phyloP scores from a whole-genome alignment of 164 flowering plant species.

The Magnolia officinalis region DNA sequence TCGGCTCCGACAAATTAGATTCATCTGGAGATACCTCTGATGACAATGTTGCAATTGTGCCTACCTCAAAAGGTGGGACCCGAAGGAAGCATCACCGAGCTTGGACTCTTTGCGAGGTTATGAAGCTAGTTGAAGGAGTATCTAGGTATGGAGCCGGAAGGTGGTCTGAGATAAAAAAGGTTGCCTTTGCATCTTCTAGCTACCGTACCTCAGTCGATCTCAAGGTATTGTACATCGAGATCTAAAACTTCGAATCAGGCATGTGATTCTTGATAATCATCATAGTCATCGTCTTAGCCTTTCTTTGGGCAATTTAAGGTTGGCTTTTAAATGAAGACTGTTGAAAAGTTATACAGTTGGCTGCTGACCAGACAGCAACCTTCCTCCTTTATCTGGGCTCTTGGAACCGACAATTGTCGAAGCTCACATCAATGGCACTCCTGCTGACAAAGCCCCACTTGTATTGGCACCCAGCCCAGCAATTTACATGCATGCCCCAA shows the following conservation, averaged over 20 bases:
- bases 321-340: neutral
- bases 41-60: constrained; percentile 39
- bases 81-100: constrained; percentile 96
- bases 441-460: neutral
- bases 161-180: constrained; percentile 94
- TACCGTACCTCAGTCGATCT: constrained; percentile 96
- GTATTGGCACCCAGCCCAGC: neutral
- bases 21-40: constrained; percentile 39
- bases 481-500: neutral
- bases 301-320: neutral
- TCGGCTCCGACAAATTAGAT: constrained; percentile 28
- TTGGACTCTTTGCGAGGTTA: constrained; percentile 84
- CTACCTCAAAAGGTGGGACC: constrained; percentile 60
- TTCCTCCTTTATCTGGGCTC: neutral
- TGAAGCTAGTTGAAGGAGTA: constrained; percentile 91
- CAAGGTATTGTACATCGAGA: constrained; percentile 43
- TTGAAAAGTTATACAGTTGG: neutral
- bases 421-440: neutral
- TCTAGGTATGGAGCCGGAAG: constrained; percentile 89
- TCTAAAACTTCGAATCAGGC: neutral
- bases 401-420: neutral
- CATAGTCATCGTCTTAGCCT: neutral
- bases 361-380: neutral
- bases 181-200: constrained; percentile 74
- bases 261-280: neutral